These are phyloP conservation scores for Petrea volubilis DNA, from an alignment of 257 asterid genomes.

Conservation along the genomic window DNA sequence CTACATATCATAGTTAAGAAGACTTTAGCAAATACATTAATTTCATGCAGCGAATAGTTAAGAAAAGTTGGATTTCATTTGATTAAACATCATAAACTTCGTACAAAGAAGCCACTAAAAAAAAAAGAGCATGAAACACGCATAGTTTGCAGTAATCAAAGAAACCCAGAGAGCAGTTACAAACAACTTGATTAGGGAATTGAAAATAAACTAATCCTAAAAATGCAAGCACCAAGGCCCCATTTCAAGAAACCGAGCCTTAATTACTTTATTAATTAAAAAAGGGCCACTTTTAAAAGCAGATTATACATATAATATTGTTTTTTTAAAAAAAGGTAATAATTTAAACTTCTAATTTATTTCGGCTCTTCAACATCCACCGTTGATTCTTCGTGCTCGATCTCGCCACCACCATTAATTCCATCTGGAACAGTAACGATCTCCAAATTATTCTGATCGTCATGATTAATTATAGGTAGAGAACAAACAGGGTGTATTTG, in stretches of 20 bases:
- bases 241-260: background rate
- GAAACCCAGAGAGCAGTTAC: background rate
- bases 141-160: background rate
- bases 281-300: background rate
- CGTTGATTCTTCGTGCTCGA: background rate
- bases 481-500: conserved; percentile 31
- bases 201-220: background rate
- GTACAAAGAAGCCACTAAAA: background rate
- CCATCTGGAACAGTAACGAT: background rate
- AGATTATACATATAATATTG: background rate
- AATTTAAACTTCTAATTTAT: background rate
- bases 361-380: conserved; percentile 7
- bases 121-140: background rate
- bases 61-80: background rate
- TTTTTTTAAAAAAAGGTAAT: background rate
- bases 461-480: conserved; percentile 21
- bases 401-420: background rate
- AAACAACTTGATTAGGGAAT: background rate
- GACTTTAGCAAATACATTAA: too few species aligned
- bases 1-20: too few species aligned
- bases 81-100: background rate
- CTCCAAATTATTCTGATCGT: conserved; percentile 14
- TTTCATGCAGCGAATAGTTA: too few species aligned
- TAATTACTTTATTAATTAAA: conserved; percentile 3
- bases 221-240: background rate